These are phyloP conservation scores for Pseudocercospora cruenta DNA, from an alignment of 2,329 filamentous ascomycete genomes.

Conservation along the genomic window DNA sequence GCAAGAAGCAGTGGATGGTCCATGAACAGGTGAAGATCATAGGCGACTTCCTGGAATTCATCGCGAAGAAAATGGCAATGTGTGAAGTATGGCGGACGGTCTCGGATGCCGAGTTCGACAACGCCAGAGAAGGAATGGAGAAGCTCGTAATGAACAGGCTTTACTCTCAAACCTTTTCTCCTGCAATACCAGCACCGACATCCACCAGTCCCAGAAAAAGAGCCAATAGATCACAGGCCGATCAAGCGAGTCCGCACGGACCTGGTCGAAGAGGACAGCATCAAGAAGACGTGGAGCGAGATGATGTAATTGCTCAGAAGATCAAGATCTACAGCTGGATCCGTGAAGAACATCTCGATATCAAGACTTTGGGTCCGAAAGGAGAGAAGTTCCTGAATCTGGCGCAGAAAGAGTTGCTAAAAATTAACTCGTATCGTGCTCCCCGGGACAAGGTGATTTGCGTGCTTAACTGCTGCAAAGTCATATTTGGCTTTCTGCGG, in stretches of 20 bases:
- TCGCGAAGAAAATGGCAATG: slow-evolving; percentile 95
- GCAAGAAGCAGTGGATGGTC: slow-evolving; percentile 98
- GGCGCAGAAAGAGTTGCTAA: slow-evolving; percentile 90
- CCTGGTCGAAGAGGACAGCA: slow-evolving; percentile 92
- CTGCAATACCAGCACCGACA: slow-evolving; percentile 77
- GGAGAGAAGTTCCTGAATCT: slow-evolving; percentile 85
- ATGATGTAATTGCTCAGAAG: slow-evolving; percentile 95
- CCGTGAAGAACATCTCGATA: slow-evolving; percentile 88
- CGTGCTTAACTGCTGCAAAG: slow-evolving; percentile 97
- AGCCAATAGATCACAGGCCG: slow-evolving; percentile 50
- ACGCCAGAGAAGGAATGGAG: slow-evolving; percentile 98
- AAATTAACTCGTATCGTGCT: slow-evolving; percentile 96
- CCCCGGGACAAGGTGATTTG: slow-evolving; percentile 98
- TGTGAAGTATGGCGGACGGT: slow-evolving; percentile 97
- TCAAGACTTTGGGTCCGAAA: slow-evolving; percentile 79
- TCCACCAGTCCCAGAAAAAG: slow-evolving; percentile 72
- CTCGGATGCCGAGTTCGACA: slow-evolving; percentile 96
- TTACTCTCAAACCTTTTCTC: slow-evolving; percentile 94
- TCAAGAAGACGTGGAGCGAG: slow-evolving; percentile 95
- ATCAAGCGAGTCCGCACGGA: slow-evolving; percentile 55
- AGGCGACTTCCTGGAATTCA: slow-evolving; percentile 92
- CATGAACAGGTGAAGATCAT: slow-evolving; percentile 99
- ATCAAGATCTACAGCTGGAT: slow-evolving; percentile 97
- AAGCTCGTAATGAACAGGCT: slow-evolving; percentile 98
- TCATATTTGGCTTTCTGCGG: slow-evolving; percentile 92